Base-by-base conservation (phyloP, 441 rosid species). In the Mallotus repandus region DNA sequence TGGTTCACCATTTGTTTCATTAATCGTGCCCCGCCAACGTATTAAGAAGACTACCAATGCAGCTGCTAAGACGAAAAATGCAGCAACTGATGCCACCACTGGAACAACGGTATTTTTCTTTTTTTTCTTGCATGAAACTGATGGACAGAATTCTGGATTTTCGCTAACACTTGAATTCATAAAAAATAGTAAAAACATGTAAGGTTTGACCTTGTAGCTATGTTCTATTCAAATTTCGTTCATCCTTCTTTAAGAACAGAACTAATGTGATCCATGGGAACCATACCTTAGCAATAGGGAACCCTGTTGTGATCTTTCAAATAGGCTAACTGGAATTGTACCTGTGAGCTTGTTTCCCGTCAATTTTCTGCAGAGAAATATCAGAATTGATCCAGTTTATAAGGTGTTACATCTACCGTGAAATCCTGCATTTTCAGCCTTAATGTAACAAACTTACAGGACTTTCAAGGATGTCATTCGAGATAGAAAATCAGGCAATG, bases 291-390 rank as follows among this genome's bases (percentile, higher is more conserved):
- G 62, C 50, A 38, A 18, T 11, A 54, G 62, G 12, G 7, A 54
- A 38, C 45, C 45, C 0, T 19, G 56, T 25, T 59, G 63, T 32
- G 55, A 56, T 25, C 53, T 66, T n/a, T 66, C 56, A 15, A 32
- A 12, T 11, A 79, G 79, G 19, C n/a, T 67, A 5, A 4, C 16
- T 18, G 82, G 82, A 72, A 79, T 6, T 15, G 54, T 19, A 59
- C 94, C 91, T 3, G 66, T 60, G 57, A 89, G 67, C 69, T 78
- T 75, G 81, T 89, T 89, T 63, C 82, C 81, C 70, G 77, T 59
- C 74, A 88, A 74, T 79, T 86, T 84, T 78, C 92, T 90, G 79
- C 70, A 43, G 25, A 53, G 53, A 66, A 10, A 50, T 7, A 62
- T 68, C 0, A 19, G 4, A 69, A 22, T 59, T 54, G 2, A 72